Base-by-base conservation (phyloP, 1,284 basidiomycete genomes). In the Moesziomyces aphidis region DNA sequence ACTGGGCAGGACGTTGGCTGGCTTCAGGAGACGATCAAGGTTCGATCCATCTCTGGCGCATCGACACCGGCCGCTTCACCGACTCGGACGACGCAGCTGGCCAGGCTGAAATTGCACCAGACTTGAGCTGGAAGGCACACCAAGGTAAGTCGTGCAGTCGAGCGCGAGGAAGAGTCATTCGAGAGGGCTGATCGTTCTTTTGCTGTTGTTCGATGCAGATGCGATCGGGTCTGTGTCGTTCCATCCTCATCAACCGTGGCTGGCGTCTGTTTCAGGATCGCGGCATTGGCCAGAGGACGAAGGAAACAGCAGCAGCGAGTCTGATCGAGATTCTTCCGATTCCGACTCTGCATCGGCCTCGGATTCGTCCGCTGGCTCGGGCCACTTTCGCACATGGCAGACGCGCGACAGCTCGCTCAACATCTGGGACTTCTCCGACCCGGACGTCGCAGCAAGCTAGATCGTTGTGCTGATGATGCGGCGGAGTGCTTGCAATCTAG, bases 1-100 rank as follows among this genome's bases (percentile, higher is more conserved):
- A 81, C 46, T 77, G 69, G 64, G 69, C 73, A 8, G 77, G 79
- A 5, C 43, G 76, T 10, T 63, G 72, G 71, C 66, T 81, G 9
- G 66, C 62, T 9, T 52, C 78, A 0, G 79, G 79, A 11, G 71
- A 76, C 45, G 50, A 65, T 15, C 3, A 61, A 0, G 79, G 79
- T 13, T 45, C 15, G 26, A 48, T 79, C 19, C 46, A 55, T 11
- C n/a, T 78, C 3, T 81, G 79, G 79, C 55, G 59, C 19, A 63
- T 73, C 34, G 67, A 74, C 49, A 44, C 22, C 1, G 61, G 59
- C n/a, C 60, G 66, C 0, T 68, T 69, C 36, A 28, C 44, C 19
- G 65, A 73, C 44, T 26, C 10, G 21, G 48, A 55, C 21, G 24
- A 36, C 23, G 63, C 50, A 42, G 58, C 39, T 13, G 19, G n/a